phyloP scores from a whole-genome alignment of 345 rosid genomes.

The Excoecaria cochinchinensis region DNA sequence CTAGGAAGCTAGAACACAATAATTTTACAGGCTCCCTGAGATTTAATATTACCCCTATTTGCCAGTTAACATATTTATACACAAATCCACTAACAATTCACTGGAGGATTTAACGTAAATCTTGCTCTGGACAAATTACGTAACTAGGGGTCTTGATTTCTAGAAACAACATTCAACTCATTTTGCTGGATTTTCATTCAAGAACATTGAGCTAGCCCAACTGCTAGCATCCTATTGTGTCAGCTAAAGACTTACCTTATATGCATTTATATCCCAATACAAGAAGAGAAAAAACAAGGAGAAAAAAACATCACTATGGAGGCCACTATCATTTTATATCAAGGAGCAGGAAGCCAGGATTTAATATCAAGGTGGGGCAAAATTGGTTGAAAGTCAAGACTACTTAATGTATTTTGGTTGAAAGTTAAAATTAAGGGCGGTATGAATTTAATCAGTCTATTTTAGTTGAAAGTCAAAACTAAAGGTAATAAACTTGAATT shows the following conservation, averaged over 20 bases:
- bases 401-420: too few species aligned
- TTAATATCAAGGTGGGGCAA: too few species aligned
- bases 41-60: not conserved
- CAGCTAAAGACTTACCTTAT: not conserved
- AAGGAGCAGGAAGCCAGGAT: too few species aligned
- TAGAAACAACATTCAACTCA: not conserved
- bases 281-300: not conserved
- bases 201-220: not conserved
- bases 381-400: too few species aligned
- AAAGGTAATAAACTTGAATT: too few species aligned
- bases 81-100: not conserved
- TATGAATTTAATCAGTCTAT: too few species aligned
- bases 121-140: not conserved
- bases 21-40: not conserved
- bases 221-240: not conserved
- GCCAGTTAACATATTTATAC: not conserved
- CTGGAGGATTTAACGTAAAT: not conserved
- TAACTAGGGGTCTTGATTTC: not conserved
- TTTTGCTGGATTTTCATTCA: not conserved
- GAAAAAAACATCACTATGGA: not conserved
- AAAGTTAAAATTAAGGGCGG: too few species aligned
- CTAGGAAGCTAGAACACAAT: not conserved
- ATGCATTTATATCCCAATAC: not conserved
- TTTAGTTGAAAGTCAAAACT: too few species aligned
- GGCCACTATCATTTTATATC: not conserved